Percentiles rank a stretch among this genome's conserved stretches.
phyloP scores from a whole-genome alignment of 805 yeast genomes.

The Candida ipomoeae region DNA sequence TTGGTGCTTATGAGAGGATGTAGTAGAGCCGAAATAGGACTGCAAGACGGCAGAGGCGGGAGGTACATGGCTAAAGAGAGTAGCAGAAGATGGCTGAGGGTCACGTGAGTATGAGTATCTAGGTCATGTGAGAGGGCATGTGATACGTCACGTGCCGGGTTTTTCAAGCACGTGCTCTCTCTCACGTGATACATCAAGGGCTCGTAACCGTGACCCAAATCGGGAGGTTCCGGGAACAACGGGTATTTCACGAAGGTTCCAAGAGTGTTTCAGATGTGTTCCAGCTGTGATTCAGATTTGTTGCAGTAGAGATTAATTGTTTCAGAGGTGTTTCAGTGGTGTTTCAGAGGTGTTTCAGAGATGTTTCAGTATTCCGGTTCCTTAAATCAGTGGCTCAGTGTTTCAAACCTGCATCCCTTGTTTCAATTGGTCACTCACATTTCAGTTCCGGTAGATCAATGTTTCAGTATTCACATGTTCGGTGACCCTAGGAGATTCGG shows the following conservation, averaged over 20 bases:
- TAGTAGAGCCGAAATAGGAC: constrained; percentile 12
- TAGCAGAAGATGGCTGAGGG: neutral
- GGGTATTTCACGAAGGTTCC: neutral
- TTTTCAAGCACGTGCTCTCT: too few relatives aligned
- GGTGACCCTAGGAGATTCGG: neutral
- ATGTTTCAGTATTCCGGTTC: neutral
- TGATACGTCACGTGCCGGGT: neutral
- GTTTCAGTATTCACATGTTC: neutral
- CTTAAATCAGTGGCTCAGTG: too few relatives aligned
- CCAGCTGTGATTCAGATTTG: too few relatives aligned
- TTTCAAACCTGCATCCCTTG: too few relatives aligned
- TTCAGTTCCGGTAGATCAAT: neutral
- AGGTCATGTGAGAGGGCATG: neutral
- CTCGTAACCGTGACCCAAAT: too few relatives aligned
- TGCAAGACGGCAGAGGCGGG: constrained; percentile 18
- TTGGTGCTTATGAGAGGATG: constrained; percentile 22
- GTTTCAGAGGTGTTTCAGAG: too few relatives aligned
- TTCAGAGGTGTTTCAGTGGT: too few relatives aligned
- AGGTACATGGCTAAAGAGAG: constrained; percentile 6
- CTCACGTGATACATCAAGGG: too few relatives aligned
- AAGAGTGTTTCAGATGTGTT: too few relatives aligned
- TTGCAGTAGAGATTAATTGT: too few relatives aligned
- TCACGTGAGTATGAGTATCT: neutral
- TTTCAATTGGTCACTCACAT: neutral
- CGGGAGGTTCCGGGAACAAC: too few relatives aligned